A percentile compares a stretch with the other conserved stretches of the same genome.
phyloP scores from a whole-genome alignment of 78 protist genomes.

The Cyanophora paradoxa region DNA sequence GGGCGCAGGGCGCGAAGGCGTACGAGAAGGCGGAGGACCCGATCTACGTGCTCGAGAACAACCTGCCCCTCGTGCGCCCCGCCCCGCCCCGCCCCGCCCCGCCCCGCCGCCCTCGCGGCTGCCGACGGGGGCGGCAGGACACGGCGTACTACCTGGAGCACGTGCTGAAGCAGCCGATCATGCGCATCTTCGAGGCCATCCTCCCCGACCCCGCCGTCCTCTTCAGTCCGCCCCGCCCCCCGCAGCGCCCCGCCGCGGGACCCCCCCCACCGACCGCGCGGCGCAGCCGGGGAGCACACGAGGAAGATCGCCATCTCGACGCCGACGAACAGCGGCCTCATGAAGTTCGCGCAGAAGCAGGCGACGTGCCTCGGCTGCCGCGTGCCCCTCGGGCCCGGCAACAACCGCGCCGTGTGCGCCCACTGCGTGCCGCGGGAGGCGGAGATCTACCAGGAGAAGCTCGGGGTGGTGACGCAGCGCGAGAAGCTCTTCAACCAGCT shows the following conservation, averaged over 20 bases:
- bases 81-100: not conserved
- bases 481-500: constrained; percentile 67
- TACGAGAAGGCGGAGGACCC: constrained; percentile 98
- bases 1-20: constrained; percentile 72
- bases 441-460: constrained; percentile 40
- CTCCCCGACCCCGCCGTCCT: constrained; percentile 34
- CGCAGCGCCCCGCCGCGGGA: not conserved
- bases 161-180: constrained; percentile 88
- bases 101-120: not conserved
- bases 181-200: constrained; percentile 87
- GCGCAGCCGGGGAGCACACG: constrained; percentile 88
- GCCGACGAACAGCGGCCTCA: constrained; percentile 68
- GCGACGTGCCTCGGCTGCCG: constrained; percentile 69
- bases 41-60: constrained; percentile 90
- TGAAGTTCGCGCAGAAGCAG: constrained; percentile 49
- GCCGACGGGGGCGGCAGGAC: constrained; percentile 41
- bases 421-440: constrained; percentile 31
- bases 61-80: constrained; percentile 76
- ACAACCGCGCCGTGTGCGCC: not conserved
- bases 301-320: constrained; percentile 56
- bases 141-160: constrained; percentile 89
- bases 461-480: constrained; percentile 26
- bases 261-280: not conserved
- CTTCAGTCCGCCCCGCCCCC: not conserved
- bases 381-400: not conserved